Percentiles rank a stretch among this genome's conserved stretches.
Conservation (phyloP, 306 rosid genomes). For the Begonia masoniana region DNA sequence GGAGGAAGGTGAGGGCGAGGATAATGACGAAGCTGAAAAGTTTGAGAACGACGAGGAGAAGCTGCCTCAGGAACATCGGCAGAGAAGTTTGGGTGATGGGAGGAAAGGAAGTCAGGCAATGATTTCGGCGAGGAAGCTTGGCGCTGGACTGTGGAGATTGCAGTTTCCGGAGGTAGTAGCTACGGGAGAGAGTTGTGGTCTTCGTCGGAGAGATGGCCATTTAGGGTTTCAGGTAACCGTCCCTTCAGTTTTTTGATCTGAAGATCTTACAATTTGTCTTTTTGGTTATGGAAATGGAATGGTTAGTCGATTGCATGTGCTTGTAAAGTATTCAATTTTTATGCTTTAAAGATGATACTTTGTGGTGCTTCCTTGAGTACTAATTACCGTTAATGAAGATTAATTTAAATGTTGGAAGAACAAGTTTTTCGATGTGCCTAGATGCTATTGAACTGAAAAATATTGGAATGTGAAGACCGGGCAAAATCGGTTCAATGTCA, state of each 20-base stretch:
- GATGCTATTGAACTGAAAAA: no score
- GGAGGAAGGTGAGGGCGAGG: constrained; percentile 8
- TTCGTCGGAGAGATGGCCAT: constrained; percentile 11
- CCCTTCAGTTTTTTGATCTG: background rate
- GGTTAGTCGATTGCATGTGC: no score
- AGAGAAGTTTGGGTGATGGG: constrained; percentile 22
- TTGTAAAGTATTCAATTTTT: no score
- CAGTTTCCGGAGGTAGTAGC: constrained; percentile 46
- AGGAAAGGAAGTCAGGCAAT: constrained; percentile 20
- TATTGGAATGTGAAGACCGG: no score
- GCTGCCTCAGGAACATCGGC: constrained; percentile 10
- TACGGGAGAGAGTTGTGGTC: constrained; percentile 17
- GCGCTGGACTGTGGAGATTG: constrained; percentile 73
- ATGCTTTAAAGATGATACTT: background rate
- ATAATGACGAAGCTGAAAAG: constrained; percentile 10
- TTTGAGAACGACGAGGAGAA: constrained; percentile 18
- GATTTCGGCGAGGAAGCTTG: constrained; percentile 78
- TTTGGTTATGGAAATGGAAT: background rate
- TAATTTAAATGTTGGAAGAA: no score
- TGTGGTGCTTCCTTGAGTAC: background rate
- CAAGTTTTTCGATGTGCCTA: no score
- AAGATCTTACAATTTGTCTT: constrained; percentile 3
- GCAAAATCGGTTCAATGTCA: no score
- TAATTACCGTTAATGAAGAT: no score
- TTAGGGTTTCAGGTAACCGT: constrained; percentile 54